Evolutionary conservation across 148 eudicot genomes (phyloP).

Genomic region (Vaccinium darrowii): DNA sequence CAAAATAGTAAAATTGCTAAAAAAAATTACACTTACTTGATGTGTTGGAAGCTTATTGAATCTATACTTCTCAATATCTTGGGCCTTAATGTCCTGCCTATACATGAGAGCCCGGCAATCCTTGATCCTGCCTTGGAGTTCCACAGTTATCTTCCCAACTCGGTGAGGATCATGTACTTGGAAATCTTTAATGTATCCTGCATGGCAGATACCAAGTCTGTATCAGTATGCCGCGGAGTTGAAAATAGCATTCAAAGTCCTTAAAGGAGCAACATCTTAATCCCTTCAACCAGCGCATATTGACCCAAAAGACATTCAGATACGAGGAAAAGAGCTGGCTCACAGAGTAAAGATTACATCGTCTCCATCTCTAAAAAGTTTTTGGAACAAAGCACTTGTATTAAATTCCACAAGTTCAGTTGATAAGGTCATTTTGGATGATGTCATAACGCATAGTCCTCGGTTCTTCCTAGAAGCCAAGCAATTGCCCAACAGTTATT

Average conservation of each 20-base stretch:
- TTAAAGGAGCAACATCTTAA: not conserved
- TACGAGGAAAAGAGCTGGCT: not conserved
- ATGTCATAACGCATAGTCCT: not conserved
- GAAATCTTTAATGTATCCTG: slow-evolving; percentile 89
- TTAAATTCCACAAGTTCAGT: not conserved
- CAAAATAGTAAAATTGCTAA: not conserved
- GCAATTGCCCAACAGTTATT: not conserved
- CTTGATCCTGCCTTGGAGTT: slow-evolving; percentile 77
- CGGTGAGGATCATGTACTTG: slow-evolving; percentile 72
- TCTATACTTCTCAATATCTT: slow-evolving; percentile 64
- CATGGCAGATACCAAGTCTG: slow-evolving; percentile 3
- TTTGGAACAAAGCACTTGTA: too few species aligned
- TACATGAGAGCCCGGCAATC: slow-evolving; percentile 83
- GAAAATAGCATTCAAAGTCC: not conserved
- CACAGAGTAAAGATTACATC: not conserved
- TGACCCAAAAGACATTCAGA: not conserved
- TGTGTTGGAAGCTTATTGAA: slow-evolving; percentile 67
- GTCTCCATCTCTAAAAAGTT: not conserved
- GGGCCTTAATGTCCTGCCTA: slow-evolving; percentile 85
- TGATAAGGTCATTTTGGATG: not conserved
- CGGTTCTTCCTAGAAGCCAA: not conserved
- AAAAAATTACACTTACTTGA: slow-evolving; percentile 43
- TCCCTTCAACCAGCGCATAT: not conserved
- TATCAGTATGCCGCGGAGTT: not conserved
- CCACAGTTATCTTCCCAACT: slow-evolving; percentile 75